A percentile compares a stretch with the other conserved stretches of the same genome.
Evolutionary conservation across 2,329 filamentous ascomycete species (phyloP).

Genomic region (Pseudogymnoascus sp.): DNA sequence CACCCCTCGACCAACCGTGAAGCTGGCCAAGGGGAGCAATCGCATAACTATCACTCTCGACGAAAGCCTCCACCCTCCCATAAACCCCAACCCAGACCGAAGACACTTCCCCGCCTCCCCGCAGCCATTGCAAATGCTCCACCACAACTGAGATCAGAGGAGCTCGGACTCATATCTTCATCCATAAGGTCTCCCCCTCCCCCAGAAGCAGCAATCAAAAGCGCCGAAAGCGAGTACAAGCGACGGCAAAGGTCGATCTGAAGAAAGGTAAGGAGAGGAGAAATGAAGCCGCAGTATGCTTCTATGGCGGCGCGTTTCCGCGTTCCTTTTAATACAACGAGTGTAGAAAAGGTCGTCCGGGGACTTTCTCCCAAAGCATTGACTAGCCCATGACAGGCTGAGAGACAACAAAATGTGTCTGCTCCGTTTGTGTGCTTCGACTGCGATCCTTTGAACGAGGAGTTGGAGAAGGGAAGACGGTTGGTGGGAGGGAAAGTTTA

Average conservation of each 20-base stretch:
- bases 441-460: slow-evolving; percentile 99
- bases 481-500: slow-evolving; percentile 5
- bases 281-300: slow-evolving; percentile 80
- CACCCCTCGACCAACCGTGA: slow-evolving; percentile 38
- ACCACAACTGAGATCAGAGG: slow-evolving; percentile 29
- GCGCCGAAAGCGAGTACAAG: slow-evolving; percentile 27
- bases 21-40: slow-evolving; percentile 55
- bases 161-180: slow-evolving; percentile 85
- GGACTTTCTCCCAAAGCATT: slow-evolving; percentile 99
- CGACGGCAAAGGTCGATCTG: slow-evolving; percentile 26
- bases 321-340: slow-evolving; percentile 40
- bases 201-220: slow-evolving; percentile 24
- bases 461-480: slow-evolving; percentile 47
- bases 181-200: slow-evolving; percentile 50
- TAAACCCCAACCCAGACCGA: slow-evolving; percentile 36
- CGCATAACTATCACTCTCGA: slow-evolving; percentile 98
- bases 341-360: slow-evolving; percentile 66
- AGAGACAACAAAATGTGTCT: slow-evolving; percentile 33
- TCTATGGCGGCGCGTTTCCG: slow-evolving; percentile 99
- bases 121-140: neutral
- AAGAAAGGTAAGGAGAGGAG: slow-evolving; percentile 42
- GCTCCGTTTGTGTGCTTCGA: slow-evolving; percentile 96
- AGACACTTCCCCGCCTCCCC: slow-evolving; percentile 32
- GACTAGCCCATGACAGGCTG: slow-evolving; percentile 29
- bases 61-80: slow-evolving; percentile 62